These are phyloP conservation scores for Daldinia vernicosa DNA, from an alignment of 495 filamentous ascomycete genomes.

Conservation along the genomic window DNA sequence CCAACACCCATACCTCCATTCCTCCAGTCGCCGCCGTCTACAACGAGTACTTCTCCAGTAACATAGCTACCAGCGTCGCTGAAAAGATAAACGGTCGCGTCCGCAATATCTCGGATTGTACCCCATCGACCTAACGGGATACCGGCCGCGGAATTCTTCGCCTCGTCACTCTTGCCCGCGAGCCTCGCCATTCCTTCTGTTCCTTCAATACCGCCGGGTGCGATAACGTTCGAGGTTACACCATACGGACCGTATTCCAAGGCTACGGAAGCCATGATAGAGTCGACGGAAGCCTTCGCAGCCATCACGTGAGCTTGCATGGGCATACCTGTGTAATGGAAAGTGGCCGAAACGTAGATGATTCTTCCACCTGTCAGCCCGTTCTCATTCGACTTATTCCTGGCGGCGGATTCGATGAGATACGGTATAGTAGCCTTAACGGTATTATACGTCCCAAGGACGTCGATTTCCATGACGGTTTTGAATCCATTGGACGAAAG, in stretches of 20 bases:
- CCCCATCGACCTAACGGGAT: constrained; percentile 80
- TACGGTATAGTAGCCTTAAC: constrained; percentile 89
- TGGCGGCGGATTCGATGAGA: constrained; percentile 74
- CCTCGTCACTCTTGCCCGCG: constrained; percentile 49
- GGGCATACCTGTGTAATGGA: constrained; percentile 86
- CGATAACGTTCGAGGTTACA: constrained; percentile 87
- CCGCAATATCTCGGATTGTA: constrained; percentile 86
- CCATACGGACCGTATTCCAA: constrained; percentile 90
- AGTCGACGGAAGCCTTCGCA: constrained; percentile 91
- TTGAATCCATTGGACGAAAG: constrained; percentile 91
- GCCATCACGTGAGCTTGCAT: constrained; percentile 87
- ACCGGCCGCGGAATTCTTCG: constrained; percentile 41
- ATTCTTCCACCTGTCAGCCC: constrained; percentile 79
- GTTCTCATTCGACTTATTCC: constrained; percentile 59
- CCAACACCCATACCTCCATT: constrained; percentile 57
- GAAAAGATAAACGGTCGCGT: constrained; percentile 90
- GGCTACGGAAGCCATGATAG: constrained; percentile 74
- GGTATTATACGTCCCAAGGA: constrained; percentile 92
- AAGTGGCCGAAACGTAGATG: constrained; percentile 85
- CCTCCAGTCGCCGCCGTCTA: constrained; percentile 80
- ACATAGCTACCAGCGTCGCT: constrained; percentile 85
- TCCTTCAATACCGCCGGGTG: constrained; percentile 77
- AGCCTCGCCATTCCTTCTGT: constrained; percentile 71
- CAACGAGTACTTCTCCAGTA: constrained; percentile 79
- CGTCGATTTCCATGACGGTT: constrained; percentile 94